A percentile compares a stretch with the other conserved stretches of the same genome.
Evolutionary conservation across 805 yeast species (phyloP).

Genomic region (Isabelozyma pseudorhagii): DNA sequence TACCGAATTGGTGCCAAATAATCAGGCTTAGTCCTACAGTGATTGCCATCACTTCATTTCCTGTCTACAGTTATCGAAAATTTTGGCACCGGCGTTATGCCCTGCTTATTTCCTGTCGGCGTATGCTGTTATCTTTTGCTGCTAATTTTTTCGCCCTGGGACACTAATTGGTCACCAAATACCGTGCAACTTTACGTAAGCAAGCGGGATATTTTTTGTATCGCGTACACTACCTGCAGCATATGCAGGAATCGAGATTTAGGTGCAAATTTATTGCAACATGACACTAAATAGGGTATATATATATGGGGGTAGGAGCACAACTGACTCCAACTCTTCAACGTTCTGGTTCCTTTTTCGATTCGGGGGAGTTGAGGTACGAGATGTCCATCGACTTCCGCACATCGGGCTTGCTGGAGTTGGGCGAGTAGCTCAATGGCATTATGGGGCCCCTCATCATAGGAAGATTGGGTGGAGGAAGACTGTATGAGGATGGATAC

Average conservation of each 20-base stretch:
- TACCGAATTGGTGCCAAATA: not conserved
- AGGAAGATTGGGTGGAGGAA: not conserved
- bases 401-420: not conserved
- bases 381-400: conserved; percentile 5
- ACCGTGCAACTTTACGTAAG: not conserved
- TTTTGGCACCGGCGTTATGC: too few species aligned
- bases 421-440: not conserved
- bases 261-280: not conserved
- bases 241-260: not conserved
- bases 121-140: not conserved
- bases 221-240: not conserved
- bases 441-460: not conserved
- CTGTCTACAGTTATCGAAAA: not conserved
- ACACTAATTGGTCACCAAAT: not conserved
- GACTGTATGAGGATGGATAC: not conserved
- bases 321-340: not conserved
- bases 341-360: not conserved
- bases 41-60: not conserved
- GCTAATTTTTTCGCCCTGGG: not conserved
- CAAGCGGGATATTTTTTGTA: not conserved
- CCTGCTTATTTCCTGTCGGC: too few species aligned
- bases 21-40: not conserved
- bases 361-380: conserved; percentile 5
- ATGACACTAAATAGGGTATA: not conserved
- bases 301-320: not conserved